These are phyloP conservation scores for Daldinia eschscholtzii DNA, from an alignment of 2,329 filamentous ascomycete genomes.

Conservation along the genomic window DNA sequence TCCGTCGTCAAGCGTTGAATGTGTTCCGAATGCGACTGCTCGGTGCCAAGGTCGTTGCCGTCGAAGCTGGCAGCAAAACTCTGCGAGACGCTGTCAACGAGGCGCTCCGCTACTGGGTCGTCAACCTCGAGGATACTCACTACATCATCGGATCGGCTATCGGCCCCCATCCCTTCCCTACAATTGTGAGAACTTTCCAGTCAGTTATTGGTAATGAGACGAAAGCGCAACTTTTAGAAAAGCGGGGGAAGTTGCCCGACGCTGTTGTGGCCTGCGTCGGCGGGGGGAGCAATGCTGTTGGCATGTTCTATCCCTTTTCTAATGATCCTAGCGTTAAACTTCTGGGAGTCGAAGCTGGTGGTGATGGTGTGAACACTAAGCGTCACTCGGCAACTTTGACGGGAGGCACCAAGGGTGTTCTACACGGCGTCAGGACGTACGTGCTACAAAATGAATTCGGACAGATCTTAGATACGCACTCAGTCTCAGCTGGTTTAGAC, in stretches of 20 bases:
- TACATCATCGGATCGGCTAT: constrained; percentile 99
- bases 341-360: constrained; percentile 93
- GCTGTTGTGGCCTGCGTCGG: constrained; percentile 97
- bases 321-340: constrained; percentile 87
- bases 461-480: constrained; percentile 95
- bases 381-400: constrained; percentile 90
- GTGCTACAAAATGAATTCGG: constrained; percentile 93
- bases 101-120: constrained; percentile 93
- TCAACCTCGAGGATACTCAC: constrained; percentile 91
- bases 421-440: constrained; percentile 97
- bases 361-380: constrained; percentile 87
- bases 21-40: constrained; percentile 99
- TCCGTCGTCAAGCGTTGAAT: constrained; percentile 94
- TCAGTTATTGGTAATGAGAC: constrained; percentile 96
- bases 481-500: constrained; percentile 94
- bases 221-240: constrained; percentile 87
- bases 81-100: constrained; percentile 94
- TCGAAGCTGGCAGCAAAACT: constrained; percentile 88
- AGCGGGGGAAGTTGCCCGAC: constrained; percentile 90
- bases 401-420: constrained; percentile 88
- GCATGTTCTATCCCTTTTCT: constrained; percentile 98
- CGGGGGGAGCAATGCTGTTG: constrained; percentile 92
- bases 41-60: constrained; percentile 90
- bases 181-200: constrained; percentile 97
- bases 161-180: constrained; percentile 96